Evolutionary conservation across 176 grass and related monocot genomes (phyloP).

Genomic region (Secale cereale): DNA sequence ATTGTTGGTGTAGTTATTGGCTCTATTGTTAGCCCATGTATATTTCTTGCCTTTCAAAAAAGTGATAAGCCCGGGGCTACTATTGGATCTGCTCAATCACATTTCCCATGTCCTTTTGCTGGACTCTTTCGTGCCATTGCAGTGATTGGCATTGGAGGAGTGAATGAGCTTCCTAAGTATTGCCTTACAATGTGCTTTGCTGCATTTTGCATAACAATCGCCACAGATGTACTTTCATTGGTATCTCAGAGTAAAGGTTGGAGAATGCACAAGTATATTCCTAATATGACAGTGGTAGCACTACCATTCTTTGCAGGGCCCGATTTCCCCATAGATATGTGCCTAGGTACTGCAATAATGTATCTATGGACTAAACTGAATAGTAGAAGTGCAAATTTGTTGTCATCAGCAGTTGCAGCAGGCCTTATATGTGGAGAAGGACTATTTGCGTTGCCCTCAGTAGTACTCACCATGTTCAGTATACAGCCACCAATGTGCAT

Average conservation of each 20-base stretch:
- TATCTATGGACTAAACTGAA: constrained; percentile 29
- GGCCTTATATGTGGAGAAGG: constrained; percentile 47
- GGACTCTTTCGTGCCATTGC: constrained; percentile 23
- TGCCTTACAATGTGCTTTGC: neutral
- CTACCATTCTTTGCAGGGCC: constrained; percentile 31
- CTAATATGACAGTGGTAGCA: constrained; percentile 35
- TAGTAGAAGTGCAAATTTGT: neutral
- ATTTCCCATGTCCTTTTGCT: constrained; percentile 13
- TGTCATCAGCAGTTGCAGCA: constrained; percentile 28
- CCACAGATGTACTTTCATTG: neutral
- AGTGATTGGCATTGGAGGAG: constrained; percentile 28
- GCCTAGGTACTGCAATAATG: constrained; percentile 8
- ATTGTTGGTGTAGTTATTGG: constrained; percentile 21
- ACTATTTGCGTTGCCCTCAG: constrained; percentile 29
- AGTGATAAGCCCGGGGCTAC: neutral
- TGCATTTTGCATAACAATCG: neutral
- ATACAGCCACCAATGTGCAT: constrained; percentile 55
- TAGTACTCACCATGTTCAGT: constrained; percentile 7
- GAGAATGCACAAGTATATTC: constrained; percentile 14
- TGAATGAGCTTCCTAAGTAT: constrained; percentile 34
- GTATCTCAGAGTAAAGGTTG: constrained; percentile 26
- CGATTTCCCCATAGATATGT: constrained; percentile 22
- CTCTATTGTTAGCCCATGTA: constrained; percentile 23
- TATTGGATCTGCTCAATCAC: constrained; percentile 9
- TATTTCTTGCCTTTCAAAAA: constrained; percentile 17